Evolutionary conservation across 2,329 filamentous ascomycete genomes (phyloP), one percentile per base, ranked within the genome.

Genomic region (Ambrosiella beaveri): DNA sequence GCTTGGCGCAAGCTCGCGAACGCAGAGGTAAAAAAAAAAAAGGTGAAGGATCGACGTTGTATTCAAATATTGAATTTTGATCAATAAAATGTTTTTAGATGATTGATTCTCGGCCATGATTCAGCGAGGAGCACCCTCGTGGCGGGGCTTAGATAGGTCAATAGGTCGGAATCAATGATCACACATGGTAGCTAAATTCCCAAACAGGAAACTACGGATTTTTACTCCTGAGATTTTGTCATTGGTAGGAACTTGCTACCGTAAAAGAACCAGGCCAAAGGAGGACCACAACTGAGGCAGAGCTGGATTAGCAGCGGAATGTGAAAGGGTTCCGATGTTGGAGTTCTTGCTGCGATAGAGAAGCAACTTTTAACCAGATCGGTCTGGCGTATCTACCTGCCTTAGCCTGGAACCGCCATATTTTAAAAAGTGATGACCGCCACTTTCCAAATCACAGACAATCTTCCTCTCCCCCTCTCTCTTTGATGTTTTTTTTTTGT

Each of bases 371-470:
- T 11, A 11, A 12, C 11, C 2, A 12, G n/a, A 49, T 37, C 41
- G 27, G 35, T 35, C 55, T 57, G 38, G 44, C 55, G 47, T 50
- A 19, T 50, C 35, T 50, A 35, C 47, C 40, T 45, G 35, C 55
- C 41, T 57, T 41, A n/a, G 53, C 17, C 44, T n/a, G 6, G 11
- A 27, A 51, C 49, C 35, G 35, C 44, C 13, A 40, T 51, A 7
- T 50, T 59, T 56, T 52, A 59, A 59, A 56, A 59, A 44, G 11
- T 41, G n/a, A 59, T 45, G 39, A 11, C 39, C 17, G 44, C 57
- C 54, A 53, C 57, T 59, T 56, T 54, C 53, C 19, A 15, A 5
- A 44, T 54, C 27, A 53, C 59, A n/a, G 5, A 41, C 13, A 19
- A 47, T 37, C 36, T 49, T 15, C 41, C 54, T 54, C 35, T 59